A percentile compares a stretch with the other conserved stretches of the same genome.
Conservation (phyloP, 139 green algal genomes). For the Micractinium conductrix region DNA sequence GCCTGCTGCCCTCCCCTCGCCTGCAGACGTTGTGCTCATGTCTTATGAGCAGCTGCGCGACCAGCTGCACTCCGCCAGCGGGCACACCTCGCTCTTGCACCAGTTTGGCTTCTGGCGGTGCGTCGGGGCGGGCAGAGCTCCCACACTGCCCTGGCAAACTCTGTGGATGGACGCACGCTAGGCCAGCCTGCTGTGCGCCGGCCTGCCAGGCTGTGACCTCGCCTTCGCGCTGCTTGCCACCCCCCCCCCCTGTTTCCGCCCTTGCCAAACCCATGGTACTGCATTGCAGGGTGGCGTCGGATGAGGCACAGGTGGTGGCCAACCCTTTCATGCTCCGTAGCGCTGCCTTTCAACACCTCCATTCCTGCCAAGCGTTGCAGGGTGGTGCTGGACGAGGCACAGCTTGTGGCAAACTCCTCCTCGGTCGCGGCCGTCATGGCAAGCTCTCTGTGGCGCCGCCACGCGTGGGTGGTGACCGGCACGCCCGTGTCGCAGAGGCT, state of each 20-base stretch:
- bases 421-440: conserved; percentile 56
- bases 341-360: not conserved
- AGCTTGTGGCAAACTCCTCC: conserved; percentile 67
- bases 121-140: no score
- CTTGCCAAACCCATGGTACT: no score
- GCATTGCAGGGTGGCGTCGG: no score
- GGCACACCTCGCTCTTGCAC: conserved; percentile 40
- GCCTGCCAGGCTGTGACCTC: no score
- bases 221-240: no score
- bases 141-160: not conserved
- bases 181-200: no score
- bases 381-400: conserved; percentile 71
- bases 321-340: no score
- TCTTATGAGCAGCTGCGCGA: conserved; percentile 53
- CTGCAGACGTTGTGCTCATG: conserved; percentile 39
- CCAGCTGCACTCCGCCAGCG: conserved; percentile 24
- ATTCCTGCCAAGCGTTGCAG: not conserved
- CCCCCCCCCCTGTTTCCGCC: no score
- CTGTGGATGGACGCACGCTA: not conserved
- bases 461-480: conserved; percentile 73
- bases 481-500: conserved; percentile 48
- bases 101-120: conserved; percentile 67
- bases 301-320: no score
- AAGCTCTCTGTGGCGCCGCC: conserved; percentile 59
- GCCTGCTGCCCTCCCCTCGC: no score